Conservation (phyloP, 306 rosid species). For the Myrica gale region DNA sequence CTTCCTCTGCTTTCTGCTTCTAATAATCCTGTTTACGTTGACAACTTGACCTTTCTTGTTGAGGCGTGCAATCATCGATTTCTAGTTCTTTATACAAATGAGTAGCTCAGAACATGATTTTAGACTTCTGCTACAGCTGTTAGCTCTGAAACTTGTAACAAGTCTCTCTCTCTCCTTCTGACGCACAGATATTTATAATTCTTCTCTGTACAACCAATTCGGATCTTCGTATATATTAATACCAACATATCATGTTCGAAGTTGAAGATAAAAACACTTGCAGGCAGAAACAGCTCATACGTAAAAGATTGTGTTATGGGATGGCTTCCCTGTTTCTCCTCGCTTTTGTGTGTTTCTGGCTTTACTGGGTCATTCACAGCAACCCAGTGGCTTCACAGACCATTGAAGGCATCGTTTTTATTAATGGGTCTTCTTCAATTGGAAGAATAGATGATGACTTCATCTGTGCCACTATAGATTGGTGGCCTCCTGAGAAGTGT, state of each 20-base stretch:
- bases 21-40: neutral
- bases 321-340: neutral
- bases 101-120: neutral
- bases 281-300: neutral
- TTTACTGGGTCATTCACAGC: neutral
- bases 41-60: neutral
- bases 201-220: neutral
- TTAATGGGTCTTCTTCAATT: conserved; percentile 56
- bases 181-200: neutral
- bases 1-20: neutral
- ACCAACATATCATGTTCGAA: neutral
- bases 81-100: neutral
- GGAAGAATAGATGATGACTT: conserved; percentile 76
- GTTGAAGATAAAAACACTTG: neutral
- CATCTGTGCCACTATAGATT: conserved; percentile 87
- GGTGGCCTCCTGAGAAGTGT: conserved; percentile 99
- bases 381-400: neutral
- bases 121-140: neutral
- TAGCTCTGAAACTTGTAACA: neutral
- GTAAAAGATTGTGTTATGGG: neutral
- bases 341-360: neutral
- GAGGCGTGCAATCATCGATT: neutral
- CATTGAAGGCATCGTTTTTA: conserved; percentile 44
- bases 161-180: neutral
- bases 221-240: neutral